Percentiles rank a stretch among this genome's conserved stretches.
These are phyloP conservation scores for Barnettozyma pratensis DNA, from an alignment of 805 yeast genomes.

Conservation along the genomic window DNA sequence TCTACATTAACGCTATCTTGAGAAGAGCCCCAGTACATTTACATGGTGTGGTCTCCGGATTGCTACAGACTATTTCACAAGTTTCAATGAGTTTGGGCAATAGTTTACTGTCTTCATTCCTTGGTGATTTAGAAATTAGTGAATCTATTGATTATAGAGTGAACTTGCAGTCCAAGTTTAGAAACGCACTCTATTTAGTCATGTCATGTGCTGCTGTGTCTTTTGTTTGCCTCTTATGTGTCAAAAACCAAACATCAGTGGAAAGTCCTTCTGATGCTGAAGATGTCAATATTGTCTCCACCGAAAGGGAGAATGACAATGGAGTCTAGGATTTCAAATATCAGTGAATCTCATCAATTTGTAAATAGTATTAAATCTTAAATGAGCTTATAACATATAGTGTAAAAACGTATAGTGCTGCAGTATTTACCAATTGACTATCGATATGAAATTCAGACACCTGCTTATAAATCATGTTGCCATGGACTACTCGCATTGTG, in stretches of 20 bases:
- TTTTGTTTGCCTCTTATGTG: conserved; percentile 1
- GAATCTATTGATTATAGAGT: background rate
- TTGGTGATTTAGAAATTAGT: conserved; percentile 20
- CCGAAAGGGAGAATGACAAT: no score
- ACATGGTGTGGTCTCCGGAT: conserved; percentile 36
- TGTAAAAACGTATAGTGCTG: no score
- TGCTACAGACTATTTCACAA: conserved; percentile 32
- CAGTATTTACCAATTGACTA: no score
- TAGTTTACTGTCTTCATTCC: conserved; percentile 24
- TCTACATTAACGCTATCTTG: conserved; percentile 29
- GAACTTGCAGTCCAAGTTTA: conserved; percentile 6
- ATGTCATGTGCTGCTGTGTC: conserved; percentile 7
- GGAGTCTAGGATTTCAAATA: no score
- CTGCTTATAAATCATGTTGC: no score
- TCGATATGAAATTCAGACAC: no score
- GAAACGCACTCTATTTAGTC: conserved; percentile 6
- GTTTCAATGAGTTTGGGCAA: conserved; percentile 28
- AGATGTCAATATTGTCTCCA: no score
- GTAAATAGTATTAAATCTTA: no score
- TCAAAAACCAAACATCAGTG: conserved; percentile 9
- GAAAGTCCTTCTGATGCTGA: conserved; percentile 1
- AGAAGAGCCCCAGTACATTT: conserved; percentile 31
- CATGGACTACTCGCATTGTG: no score
- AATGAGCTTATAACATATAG: no score
- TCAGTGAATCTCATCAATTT: no score